Percentiles rank a stretch among this genome's conserved stretches.
phyloP scores from a whole-genome alignment of 2,329 filamentous ascomycete genomes.

The Arthrinium phaeospermum region DNA sequence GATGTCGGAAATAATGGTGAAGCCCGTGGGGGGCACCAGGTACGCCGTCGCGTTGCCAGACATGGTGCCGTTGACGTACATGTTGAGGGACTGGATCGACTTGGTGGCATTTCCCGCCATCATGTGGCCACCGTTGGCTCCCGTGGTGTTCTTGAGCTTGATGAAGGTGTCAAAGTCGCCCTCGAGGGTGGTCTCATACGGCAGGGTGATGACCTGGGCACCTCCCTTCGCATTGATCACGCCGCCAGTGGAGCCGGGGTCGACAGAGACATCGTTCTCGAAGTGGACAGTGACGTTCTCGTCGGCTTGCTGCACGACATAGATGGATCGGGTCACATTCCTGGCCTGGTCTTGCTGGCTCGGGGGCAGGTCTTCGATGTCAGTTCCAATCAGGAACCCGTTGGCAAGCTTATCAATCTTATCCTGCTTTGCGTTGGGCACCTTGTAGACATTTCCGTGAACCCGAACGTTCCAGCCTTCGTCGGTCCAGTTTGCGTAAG shows the following conservation, averaged over 20 bases:
- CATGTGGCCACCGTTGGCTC: conserved; percentile 54
- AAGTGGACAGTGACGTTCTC: conserved; percentile 69
- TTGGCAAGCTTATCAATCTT: conserved; percentile 74
- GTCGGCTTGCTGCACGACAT: conserved; percentile 74
- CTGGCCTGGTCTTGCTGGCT: conserved; percentile 70
- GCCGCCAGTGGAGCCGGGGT: conserved; percentile 62
- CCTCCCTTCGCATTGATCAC: conserved; percentile 60
- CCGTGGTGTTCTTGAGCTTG: conserved; percentile 62
- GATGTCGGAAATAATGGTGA: conserved; percentile 79
- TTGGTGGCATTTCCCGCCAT: conserved; percentile 68
- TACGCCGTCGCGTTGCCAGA: conserved; percentile 79
- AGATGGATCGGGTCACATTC: conserved; percentile 76
- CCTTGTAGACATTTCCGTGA: conserved; percentile 83
- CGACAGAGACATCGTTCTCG: conserved; percentile 46
- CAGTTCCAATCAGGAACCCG: conserved; percentile 70
- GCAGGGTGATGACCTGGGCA: conserved; percentile 66
- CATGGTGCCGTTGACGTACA: conserved; percentile 68
- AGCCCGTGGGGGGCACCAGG: conserved; percentile 71
- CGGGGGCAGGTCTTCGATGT: conserved; percentile 62
- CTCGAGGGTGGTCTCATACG: conserved; percentile 67
- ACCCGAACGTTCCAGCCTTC: conserved; percentile 77
- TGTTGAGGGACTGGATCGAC: conserved; percentile 70
- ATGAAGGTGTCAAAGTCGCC: conserved; percentile 80
- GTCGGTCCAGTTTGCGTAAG: conserved; percentile 80
- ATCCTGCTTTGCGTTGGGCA: conserved; percentile 68